These are phyloP conservation scores for Mortierella sp. DNA, from an alignment of 371 early-diverging fungal species.

Conservation along the genomic window DNA sequence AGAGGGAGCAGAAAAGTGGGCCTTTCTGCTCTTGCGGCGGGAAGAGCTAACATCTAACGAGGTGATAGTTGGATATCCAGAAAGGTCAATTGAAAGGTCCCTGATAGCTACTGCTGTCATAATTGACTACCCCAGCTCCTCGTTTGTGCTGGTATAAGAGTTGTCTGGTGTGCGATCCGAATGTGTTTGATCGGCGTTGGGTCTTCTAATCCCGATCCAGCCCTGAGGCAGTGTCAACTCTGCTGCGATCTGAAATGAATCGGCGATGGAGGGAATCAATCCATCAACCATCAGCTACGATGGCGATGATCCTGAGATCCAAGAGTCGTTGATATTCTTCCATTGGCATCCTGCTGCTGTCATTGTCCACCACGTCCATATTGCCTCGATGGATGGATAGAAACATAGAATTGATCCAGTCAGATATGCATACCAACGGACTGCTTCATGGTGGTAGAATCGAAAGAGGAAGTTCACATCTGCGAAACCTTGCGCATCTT, in stretches of 20 bases:
- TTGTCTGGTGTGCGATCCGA: no score
- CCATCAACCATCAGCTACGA: no score
- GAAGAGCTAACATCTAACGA: conserved; percentile 89
- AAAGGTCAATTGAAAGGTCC: neutral
- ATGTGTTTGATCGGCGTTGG: no score
- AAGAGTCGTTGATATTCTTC: neutral
- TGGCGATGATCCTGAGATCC: neutral
- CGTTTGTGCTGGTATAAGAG: no score
- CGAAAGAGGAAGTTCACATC: no score
- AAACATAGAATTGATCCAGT: neutral
- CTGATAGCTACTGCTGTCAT: no score
- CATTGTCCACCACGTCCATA: neutral
- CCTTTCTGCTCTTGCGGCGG: conserved; percentile 96
- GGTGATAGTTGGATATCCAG: conserved; percentile 3
- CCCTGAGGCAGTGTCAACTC: no score
- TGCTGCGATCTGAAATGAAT: no score
- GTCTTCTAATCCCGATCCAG: no score
- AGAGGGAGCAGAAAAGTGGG: conserved; percentile 98
- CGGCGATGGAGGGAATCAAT: no score
- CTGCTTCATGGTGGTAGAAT: conserved; percentile 52
- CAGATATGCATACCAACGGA: conserved; percentile 46
- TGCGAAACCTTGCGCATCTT: no score
- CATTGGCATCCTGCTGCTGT: neutral
- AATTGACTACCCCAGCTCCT: no score
- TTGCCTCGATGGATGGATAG: conserved; percentile 23